Base-by-base conservation (phyloP, 1,284 basidiomycete genomes). In the Stygiomarasmius scandens region DNA sequence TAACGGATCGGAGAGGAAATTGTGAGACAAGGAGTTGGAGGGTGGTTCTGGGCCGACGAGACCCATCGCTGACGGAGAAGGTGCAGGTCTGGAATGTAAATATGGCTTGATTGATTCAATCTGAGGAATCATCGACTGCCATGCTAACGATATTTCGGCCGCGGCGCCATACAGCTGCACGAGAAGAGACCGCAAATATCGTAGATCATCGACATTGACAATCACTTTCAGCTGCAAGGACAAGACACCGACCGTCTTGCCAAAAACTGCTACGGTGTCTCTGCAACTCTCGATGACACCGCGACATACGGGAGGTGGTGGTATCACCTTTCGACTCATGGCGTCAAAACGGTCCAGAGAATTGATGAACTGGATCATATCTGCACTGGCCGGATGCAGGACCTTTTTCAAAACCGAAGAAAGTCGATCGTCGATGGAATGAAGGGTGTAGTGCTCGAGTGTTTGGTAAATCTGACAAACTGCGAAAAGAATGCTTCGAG, bases 311-410 rank as follows among this genome's bases (percentile, higher is more conserved):
- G 82, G 73, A 2, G 93, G 85, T 0, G 92, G 83, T 8, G 90
- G 88, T 11, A 85, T 72, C 2, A 80, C 79, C 59, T 87, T 84
- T 59, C 90, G 83, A 54, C 92, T 90, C 64, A 88, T 83, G 1
- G 89, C 83, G 70, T 99, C 97, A 72, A 98, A 98, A 19, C 90
- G 88, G 70, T 98, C 97, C 46, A 99, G 82, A 0, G 93, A 87
- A 58, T 88, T 85, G 70, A 98, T 97, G 12, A 99, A 80, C 58
- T 88, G 86, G 55, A 85, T 82, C 81, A 98, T 91, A 63, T 93
- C 93, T 49, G 80, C 75, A 66, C 88, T 90, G 0, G 95, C 94
- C 6, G 94, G 90, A 63, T 93, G 90, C 59, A 96, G 83, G 22
- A 96, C 90, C 66, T 94, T 91, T 52, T 86, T 79, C 59, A 98